These are phyloP conservation scores for Coemansia aciculifera DNA, from an alignment of 192 early-diverging fungal genomes.

Conservation along the genomic window DNA sequence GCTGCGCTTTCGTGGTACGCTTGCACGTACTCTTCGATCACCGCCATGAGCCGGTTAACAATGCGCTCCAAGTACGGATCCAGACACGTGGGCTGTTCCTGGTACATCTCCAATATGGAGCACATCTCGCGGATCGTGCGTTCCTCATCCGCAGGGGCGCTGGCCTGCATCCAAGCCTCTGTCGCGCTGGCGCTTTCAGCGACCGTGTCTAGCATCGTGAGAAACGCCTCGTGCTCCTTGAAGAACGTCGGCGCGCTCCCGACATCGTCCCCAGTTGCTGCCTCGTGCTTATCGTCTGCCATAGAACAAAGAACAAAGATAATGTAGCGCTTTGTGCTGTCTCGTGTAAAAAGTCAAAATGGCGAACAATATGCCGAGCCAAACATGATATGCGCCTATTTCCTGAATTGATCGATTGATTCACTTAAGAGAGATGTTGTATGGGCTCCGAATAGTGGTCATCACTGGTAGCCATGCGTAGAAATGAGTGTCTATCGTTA, in stretches of 20 bases:
- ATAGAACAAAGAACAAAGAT: background rate
- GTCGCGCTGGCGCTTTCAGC: conserved; percentile 12
- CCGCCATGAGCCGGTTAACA: conserved; percentile 27
- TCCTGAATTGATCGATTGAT: background rate
- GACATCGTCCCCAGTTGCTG: conserved; percentile 16
- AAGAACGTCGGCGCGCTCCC: conserved; percentile 46
- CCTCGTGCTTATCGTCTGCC: conserved; percentile 15
- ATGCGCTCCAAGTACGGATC: conserved; percentile 51
- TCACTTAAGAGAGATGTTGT: background rate
- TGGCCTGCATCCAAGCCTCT: conserved; percentile 16
- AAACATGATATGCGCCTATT: background rate
- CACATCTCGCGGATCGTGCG: conserved; percentile 23
- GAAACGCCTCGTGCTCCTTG: conserved; percentile 37
- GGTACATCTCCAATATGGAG: conserved; percentile 34
- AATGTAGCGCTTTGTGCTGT: background rate
- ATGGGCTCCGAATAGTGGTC: background rate
- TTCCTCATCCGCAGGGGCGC: conserved; percentile 17
- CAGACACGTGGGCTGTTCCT: conserved; percentile 51
- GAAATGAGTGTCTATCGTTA: background rate
- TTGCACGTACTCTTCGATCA: conserved; percentile 30
- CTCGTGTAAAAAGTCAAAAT: background rate
- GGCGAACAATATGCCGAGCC: background rate
- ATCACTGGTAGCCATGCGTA: background rate
- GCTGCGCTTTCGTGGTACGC: conserved; percentile 27
- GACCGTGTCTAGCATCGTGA: conserved; percentile 20